Base-by-base conservation (phyloP, 1,284 basidiomycete genomes). In the Athelia psychrophila region DNA sequence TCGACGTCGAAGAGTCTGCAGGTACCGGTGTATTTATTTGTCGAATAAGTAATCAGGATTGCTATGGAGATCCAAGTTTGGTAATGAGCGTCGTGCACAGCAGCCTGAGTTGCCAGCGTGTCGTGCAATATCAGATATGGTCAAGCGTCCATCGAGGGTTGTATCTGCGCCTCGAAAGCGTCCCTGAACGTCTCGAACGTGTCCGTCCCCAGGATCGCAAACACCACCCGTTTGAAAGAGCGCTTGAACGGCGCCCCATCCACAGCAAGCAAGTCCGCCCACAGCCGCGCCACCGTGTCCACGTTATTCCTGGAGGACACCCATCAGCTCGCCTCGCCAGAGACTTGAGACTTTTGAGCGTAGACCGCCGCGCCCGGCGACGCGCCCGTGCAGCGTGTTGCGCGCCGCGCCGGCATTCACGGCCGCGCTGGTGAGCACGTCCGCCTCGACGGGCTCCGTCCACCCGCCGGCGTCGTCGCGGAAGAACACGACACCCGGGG, bases 261-360 rank as follows among this genome's bases (percentile, higher is more conserved):
- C 4, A 64, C 69, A 1, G 70, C 63, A 49, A 89, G 61, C 22
- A 87, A 63, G 44, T 84, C 79, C 32, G 75, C 80, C 83, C 84
- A 88, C 15, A 84, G 70, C 46, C 64, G 63, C 2, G 83, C 84
- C 32, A 88, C 73, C 51, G 72, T 67, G 48, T 67, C 63, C 16
- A 88, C 78, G 25, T 76, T 71, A 60, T 89, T 89, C 56, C 69
- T 70, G 5, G 6, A 13, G 6, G 27, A 30, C 6, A 42, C n/a
- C 80, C 84, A 89, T 88, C 24, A 86, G 71, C 64, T 88, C 85
- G n/a, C 40, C 70, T 70, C 87, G 88, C 89, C 24, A 71, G 68
- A 24, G 60, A 60, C 55, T 75, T 73, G 50, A 90, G 84, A 57
- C 69, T 73, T 16, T 54, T 63, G n/a, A n/a, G n/a, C n/a, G n/a